Percentiles rank a stretch among this genome's conserved stretches.
phyloP scores from a whole-genome alignment of 805 yeast genomes.

The Barnettozyma californica region DNA sequence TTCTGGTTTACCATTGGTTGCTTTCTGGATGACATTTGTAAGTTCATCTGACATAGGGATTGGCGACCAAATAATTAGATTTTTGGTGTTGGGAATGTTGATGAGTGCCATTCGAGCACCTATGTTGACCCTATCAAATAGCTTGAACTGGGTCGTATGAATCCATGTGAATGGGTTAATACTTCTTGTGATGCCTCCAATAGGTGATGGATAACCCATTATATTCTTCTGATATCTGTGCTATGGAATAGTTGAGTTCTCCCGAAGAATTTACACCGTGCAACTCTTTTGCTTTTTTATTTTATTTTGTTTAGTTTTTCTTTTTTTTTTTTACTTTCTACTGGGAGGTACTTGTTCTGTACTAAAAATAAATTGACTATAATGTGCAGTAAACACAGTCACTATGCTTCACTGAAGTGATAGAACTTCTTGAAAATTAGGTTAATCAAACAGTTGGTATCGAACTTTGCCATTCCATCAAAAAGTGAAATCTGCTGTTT shows the following conservation, averaged over 20 bases:
- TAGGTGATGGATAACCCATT: constrained; percentile 1
- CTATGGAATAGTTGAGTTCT: not conserved
- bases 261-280: not conserved
- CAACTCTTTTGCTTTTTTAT: not conserved
- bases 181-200: constrained; percentile 33
- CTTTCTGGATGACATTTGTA: constrained; percentile 32
- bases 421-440: constrained; percentile 75
- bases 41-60: constrained; percentile 45
- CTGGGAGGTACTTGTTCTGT: too few relatives aligned
- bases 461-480: constrained; percentile 62
- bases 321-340: not conserved
- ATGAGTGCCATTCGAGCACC: constrained; percentile 38
- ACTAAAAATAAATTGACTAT: not conserved
- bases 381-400: constrained; percentile 19
- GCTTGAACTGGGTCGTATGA: constrained; percentile 32
- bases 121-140: constrained; percentile 26
- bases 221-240: not conserved
- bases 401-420: constrained; percentile 30
- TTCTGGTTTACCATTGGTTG: constrained; percentile 30
- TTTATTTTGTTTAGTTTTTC: too few relatives aligned
- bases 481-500: constrained; percentile 49
- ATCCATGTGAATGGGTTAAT: constrained; percentile 28
- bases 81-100: constrained; percentile 23
- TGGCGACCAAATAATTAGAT: constrained; percentile 49
- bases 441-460: constrained; percentile 60